phyloP scores from a whole-genome alignment of 2,329 filamentous ascomycete genomes.

The Talaromyces sp. region DNA sequence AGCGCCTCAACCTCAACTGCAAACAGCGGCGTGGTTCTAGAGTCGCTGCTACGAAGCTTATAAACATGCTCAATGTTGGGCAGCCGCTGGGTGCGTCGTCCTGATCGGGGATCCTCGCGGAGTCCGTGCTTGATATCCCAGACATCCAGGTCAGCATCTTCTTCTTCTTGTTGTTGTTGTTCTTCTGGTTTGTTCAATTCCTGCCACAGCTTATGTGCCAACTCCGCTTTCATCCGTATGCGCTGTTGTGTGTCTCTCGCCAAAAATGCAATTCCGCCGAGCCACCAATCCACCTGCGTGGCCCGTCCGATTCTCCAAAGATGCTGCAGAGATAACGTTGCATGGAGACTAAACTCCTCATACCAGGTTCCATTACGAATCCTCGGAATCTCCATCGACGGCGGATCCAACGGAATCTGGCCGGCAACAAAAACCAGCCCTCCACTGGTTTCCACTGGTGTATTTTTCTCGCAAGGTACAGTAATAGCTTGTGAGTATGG shows the following conservation, averaged over 20 bases:
- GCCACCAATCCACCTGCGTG: conserved; percentile 68
- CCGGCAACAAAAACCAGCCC: conserved; percentile 67
- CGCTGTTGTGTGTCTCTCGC: conserved; percentile 30
- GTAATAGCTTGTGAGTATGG: conserved; percentile 88
- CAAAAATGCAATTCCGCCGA: conserved; percentile 69
- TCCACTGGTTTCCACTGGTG: conserved; percentile 16
- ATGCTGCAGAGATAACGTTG: conserved; percentile 75
- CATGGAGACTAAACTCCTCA: conserved; percentile 50
- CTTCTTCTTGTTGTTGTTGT: conserved; percentile 39
- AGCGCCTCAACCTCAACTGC: conserved; percentile 70
- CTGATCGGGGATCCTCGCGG: conserved; percentile 41
- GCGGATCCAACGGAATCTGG: conserved; percentile 82
- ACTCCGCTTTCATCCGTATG: conserved; percentile 27
- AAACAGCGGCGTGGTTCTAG: conserved; percentile 61
- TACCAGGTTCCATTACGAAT: conserved; percentile 18
- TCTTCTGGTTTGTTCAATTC: conserved; percentile 24
- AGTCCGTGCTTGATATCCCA: conserved; percentile 52
- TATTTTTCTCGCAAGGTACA: conserved; percentile 35
- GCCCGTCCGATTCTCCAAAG: conserved; percentile 74
- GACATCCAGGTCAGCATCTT: conserved; percentile 41
- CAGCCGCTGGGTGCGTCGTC: conserved; percentile 15
- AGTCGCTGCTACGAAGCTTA: background rate
- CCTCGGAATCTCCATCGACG: conserved; percentile 58
- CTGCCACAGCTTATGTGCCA: conserved; percentile 43
- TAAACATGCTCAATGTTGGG: conserved; percentile 23